Evolutionary conservation across 1,284 basidiomycete species (phyloP).

Genomic region (Apiotrichum laibachii): DNA sequence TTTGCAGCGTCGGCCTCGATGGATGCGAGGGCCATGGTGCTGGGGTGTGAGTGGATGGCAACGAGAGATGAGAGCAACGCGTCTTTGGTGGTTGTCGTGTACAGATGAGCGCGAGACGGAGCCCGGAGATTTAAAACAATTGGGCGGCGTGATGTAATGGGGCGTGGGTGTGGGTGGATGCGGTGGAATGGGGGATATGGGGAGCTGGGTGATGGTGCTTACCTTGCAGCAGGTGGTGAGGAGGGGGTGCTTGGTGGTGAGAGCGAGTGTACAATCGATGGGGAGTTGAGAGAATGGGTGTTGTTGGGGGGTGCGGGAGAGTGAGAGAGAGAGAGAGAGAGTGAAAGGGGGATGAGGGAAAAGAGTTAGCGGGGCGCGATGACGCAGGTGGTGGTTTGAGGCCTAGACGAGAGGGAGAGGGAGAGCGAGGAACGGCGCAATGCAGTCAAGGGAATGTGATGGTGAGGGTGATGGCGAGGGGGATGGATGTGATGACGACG

Average conservation of each 20-base stretch:
- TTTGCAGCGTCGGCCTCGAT: constrained; percentile 1
- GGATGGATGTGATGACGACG: background rate
- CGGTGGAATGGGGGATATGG: no score
- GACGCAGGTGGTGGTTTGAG: background rate
- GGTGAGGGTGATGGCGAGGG: background rate
- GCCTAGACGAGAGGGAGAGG: background rate
- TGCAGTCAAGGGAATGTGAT: background rate
- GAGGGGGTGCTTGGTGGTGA: no score
- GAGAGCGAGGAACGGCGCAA: background rate
- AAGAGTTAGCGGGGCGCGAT: background rate
- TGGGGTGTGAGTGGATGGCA: background rate
- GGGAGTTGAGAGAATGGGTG: background rate
- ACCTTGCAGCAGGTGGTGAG: no score
- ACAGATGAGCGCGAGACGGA: no score
- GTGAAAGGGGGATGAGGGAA: no score
- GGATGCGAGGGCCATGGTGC: constrained; percentile 1
- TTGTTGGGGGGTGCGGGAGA: background rate
- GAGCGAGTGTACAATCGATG: background rate
- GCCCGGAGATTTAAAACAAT: no score
- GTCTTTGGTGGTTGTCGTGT: no score
- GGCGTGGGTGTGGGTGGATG: no score
- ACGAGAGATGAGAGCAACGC: no score
- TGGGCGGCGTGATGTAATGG: no score
- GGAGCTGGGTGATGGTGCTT: no score
- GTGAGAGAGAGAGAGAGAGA: no score